Conservation (phyloP, 192 early-diverging fungal genomes). For the Entomortierella beljakovae region DNA sequence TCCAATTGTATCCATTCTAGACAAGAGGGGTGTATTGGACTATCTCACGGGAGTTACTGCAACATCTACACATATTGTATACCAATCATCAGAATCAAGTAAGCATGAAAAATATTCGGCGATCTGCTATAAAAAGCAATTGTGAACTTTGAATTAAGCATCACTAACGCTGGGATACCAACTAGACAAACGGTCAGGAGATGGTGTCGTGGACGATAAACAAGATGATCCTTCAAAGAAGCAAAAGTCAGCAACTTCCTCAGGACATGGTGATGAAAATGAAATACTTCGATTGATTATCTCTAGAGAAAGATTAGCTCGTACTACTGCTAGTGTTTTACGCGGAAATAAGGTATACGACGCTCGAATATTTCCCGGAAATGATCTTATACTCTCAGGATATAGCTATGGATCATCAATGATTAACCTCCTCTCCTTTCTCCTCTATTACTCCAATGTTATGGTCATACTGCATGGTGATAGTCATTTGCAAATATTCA, state of each 20-base stretch:
- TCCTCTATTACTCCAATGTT: neutral
- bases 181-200: conserved; percentile 45
- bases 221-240: conserved; percentile 49
- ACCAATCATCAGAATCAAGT: conserved; percentile 33
- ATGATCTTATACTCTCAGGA: no score
- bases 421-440: neutral
- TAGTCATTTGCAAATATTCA: conserved; percentile 55
- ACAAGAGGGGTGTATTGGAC: conserved; percentile 76
- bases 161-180: conserved; percentile 1
- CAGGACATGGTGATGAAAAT: conserved; percentile 39
- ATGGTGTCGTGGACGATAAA: conserved; percentile 48
- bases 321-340: conserved; percentile 57
- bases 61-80: conserved; percentile 49
- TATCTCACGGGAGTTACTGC: conserved; percentile 75
- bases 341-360: conserved; percentile 54
- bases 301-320: conserved; percentile 54
- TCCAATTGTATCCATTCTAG: conserved; percentile 78
- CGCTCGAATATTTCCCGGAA: no score
- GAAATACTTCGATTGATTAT: conserved; percentile 54
- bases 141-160: no score
- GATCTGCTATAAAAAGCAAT: no score
- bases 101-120: neutral
- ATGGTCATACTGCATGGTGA: neutral
- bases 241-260: conserved; percentile 38
- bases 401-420: no score